Percentiles rank a stretch among this genome's conserved stretches.
Evolutionary conservation across 116 monocot genomes (phyloP).

Genomic region (Cymodocea nodosa): DNA sequence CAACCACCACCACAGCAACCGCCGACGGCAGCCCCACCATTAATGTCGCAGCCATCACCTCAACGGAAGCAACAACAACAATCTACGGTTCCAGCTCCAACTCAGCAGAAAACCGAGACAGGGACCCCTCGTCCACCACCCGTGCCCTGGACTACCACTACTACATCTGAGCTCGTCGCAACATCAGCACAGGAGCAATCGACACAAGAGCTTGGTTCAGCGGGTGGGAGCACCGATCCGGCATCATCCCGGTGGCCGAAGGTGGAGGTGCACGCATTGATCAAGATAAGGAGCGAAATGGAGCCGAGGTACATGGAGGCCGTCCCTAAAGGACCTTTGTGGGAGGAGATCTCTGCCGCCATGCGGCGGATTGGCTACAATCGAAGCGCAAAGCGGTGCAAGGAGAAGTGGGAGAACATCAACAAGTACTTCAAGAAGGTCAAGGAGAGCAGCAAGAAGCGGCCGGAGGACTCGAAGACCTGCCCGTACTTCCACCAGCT

Average conservation of each 20-base stretch:
- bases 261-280: conserved; percentile 63
- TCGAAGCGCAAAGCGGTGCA: conserved; percentile 79
- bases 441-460: conserved; percentile 90
- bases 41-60: background rate
- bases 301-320: conserved; percentile 49
- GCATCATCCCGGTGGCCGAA: conserved; percentile 69
- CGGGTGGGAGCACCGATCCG: conserved; percentile 10
- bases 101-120: background rate
- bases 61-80: background rate
- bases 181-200: conserved; percentile 7
- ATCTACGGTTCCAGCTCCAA: conserved; percentile 1
- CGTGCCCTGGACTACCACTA: background rate
- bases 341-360: conserved; percentile 81
- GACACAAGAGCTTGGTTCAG: background rate
- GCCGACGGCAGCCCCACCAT: background rate
- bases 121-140: background rate
- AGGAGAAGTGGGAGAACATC: conserved; percentile 99
- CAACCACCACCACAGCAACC: background rate
- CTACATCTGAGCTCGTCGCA: background rate
- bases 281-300: conserved; percentile 53
- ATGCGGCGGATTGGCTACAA: conserved; percentile 69
- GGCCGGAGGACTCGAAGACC: conserved; percentile 85
- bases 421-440: conserved; percentile 99
- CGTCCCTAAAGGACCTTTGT: conserved; percentile 72
- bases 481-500: conserved; percentile 96